Percentiles rank a stretch among this genome's conserved stretches.
Conservation (phyloP, 345 rosid species). For the Ailanthus altissimus region DNA sequence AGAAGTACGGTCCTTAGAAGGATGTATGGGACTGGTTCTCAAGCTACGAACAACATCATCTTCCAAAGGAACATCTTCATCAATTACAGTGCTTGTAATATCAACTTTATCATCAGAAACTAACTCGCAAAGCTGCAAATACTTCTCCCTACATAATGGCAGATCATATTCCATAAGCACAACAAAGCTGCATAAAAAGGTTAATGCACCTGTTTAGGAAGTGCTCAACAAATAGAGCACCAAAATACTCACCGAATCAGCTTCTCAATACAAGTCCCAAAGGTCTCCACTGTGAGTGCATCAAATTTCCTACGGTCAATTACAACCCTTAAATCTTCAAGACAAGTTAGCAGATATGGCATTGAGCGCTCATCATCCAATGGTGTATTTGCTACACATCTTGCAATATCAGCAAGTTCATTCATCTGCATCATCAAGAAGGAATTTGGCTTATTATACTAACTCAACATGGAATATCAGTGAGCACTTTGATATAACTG, state of each 20-base stretch:
- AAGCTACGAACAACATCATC: slow-evolving; percentile 95
- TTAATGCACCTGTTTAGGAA: not conserved
- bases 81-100: slow-evolving; percentile 78
- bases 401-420: slow-evolving; percentile 98
- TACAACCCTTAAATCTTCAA: slow-evolving; percentile 80
- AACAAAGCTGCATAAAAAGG: not conserved
- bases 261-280: slow-evolving; percentile 94
- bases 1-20: slow-evolving; percentile 88
- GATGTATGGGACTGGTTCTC: slow-evolving; percentile 91
- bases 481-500: not conserved
- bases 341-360: slow-evolving; percentile 72
- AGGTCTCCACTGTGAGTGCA: slow-evolving; percentile 95
- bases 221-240: slow-evolving; percentile 18
- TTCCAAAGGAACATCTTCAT: slow-evolving; percentile 95
- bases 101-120: slow-evolving; percentile 90
- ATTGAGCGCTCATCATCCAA: slow-evolving; percentile 73
- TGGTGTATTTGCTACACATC: slow-evolving; percentile 81
- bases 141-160: slow-evolving; percentile 74
- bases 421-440: slow-evolving; percentile 62
- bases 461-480: not conserved
- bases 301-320: slow-evolving; percentile 86
- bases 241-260: slow-evolving; percentile 64
- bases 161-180: slow-evolving; percentile 13
- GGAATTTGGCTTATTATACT: slow-evolving; percentile 24
- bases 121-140: slow-evolving; percentile 92